Evolutionary conservation across 352 stramenopile genomes (phyloP).

Genomic region (Phytophthora sansomeana): DNA sequence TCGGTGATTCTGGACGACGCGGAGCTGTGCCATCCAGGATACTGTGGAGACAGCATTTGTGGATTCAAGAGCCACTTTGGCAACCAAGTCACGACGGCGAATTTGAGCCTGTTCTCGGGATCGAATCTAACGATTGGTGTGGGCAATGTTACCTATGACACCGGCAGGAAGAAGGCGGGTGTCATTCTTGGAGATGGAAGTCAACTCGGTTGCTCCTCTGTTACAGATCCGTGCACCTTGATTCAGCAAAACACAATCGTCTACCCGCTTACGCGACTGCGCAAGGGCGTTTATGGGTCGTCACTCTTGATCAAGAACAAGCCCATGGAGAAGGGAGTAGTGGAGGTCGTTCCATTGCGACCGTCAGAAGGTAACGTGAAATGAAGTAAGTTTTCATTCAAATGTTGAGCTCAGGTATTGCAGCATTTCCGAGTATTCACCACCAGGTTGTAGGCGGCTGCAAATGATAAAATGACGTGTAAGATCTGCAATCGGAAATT

Average conservation of each 20-base stretch:
- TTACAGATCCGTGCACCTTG: constrained; percentile 80
- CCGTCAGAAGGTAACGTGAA: constrained; percentile 12
- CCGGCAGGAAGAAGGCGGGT: constrained; percentile 71
- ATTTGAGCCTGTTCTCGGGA: constrained; percentile 65
- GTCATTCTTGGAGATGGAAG: constrained; percentile 75
- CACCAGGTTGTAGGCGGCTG: no score
- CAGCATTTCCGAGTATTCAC: no score
- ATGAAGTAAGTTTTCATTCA: constrained; percentile 2
- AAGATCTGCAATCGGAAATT: no score
- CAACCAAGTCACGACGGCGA: constrained; percentile 85
- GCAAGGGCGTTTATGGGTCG: constrained; percentile 74
- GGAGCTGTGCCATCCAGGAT: constrained; percentile 77
- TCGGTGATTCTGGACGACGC: constrained; percentile 74
- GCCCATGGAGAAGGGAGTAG: constrained; percentile 70
- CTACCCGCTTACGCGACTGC: constrained; percentile 72
- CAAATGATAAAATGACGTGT: neutral
- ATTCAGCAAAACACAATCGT: constrained; percentile 64
- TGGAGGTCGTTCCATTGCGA: constrained; percentile 57
- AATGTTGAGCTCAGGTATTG: neutral
- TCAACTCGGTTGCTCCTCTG: constrained; percentile 75
- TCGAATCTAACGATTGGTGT: constrained; percentile 47
- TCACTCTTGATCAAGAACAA: constrained; percentile 86
- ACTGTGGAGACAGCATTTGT: constrained; percentile 79
- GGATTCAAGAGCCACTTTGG: constrained; percentile 84
- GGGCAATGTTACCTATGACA: constrained; percentile 56